Evolutionary conservation across 768 basidiomycete genomes (phyloP).

Genomic region (Postia placenta): DNA sequence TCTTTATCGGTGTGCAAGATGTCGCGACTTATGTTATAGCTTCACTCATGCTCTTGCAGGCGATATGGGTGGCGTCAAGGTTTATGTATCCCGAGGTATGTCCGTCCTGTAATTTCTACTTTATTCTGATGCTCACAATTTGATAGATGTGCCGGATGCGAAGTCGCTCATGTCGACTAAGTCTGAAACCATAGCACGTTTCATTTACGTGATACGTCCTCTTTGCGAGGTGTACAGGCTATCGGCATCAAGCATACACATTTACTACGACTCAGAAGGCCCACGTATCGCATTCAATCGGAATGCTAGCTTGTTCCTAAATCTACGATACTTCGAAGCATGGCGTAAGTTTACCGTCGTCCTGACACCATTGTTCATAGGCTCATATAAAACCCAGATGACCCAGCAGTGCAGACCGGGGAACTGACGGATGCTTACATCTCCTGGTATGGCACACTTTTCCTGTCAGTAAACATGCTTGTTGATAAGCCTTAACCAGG

Average conservation of each 20-base stretch:
- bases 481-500: conserved; percentile 33
- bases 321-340: conserved; percentile 76
- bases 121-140: not conserved
- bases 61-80: conserved; percentile 53
- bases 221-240: conserved; percentile 70
- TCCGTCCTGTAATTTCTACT: not conserved
- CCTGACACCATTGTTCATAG: not conserved
- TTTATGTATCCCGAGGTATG: conserved; percentile 60
- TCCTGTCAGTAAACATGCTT: not conserved
- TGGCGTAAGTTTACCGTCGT: conserved; percentile 79
- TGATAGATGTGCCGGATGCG: conserved; percentile 50
- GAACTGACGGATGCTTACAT: conserved; percentile 59
- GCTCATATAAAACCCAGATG: too few species aligned
- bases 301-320: conserved; percentile 82
- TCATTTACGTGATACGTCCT: conserved; percentile 62
- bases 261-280: conserved; percentile 81
- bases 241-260: conserved; percentile 66
- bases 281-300: conserved; percentile 92
- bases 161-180: conserved; percentile 45
- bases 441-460: conserved; percentile 53
- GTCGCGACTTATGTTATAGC: conserved; percentile 1
- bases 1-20: conserved; percentile 52
- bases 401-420: conserved; percentile 54
- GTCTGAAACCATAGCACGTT: conserved; percentile 57
- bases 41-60: conserved; percentile 30